Conservation (phyloP, 2,329 filamentous ascomycete species). For the Macrophomina tecta region DNA sequence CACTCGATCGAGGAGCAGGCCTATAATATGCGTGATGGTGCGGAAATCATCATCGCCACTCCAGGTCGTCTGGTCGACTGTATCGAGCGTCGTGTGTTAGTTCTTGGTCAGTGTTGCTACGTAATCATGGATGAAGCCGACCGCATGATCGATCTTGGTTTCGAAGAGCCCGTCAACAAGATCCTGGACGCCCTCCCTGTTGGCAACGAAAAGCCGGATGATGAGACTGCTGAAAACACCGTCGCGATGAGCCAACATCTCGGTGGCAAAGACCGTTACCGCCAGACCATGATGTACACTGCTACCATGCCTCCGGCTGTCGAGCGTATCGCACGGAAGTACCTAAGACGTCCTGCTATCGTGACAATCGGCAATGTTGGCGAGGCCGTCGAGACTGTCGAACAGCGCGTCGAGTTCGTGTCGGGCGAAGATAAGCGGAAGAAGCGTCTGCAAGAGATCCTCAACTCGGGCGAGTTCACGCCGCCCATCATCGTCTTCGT, state of each 20-base stretch:
- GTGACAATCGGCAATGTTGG: conserved; percentile 94
- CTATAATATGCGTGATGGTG: conserved; percentile 86
- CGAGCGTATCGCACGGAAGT: conserved; percentile 96
- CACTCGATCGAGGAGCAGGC: conserved; percentile 94
- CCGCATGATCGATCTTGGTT: conserved; percentile 97
- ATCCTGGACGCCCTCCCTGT: conserved; percentile 95
- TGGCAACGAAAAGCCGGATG: conserved; percentile 92
- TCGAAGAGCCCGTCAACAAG: conserved; percentile 96
- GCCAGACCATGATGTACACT: conserved; percentile 99
- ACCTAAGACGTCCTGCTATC: conserved; percentile 88
- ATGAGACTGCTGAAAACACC: conserved; percentile 86
- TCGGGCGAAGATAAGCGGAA: conserved; percentile 93
- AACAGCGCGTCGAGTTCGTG: conserved; percentile 94
- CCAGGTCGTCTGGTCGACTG: conserved; percentile 96
- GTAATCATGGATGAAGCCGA: conserved; percentile 99
- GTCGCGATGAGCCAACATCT: conserved; percentile 83
- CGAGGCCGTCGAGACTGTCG: conserved; percentile 96
- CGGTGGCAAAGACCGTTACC: conserved; percentile 77
- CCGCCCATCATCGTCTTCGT: conserved; percentile 98
- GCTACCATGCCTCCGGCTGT: conserved; percentile 94
- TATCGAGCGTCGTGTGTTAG: conserved; percentile 88
- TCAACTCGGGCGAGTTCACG: conserved; percentile 77
- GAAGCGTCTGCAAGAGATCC: conserved; percentile 91
- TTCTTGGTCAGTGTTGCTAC: conserved; percentile 96
- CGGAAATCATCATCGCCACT: conserved; percentile 98